Percentiles rank a stretch among this genome's conserved stretches.
These are phyloP conservation scores for Talaromyces sp. DNA, from an alignment of 2,329 filamentous ascomycete genomes.

Conservation along the genomic window DNA sequence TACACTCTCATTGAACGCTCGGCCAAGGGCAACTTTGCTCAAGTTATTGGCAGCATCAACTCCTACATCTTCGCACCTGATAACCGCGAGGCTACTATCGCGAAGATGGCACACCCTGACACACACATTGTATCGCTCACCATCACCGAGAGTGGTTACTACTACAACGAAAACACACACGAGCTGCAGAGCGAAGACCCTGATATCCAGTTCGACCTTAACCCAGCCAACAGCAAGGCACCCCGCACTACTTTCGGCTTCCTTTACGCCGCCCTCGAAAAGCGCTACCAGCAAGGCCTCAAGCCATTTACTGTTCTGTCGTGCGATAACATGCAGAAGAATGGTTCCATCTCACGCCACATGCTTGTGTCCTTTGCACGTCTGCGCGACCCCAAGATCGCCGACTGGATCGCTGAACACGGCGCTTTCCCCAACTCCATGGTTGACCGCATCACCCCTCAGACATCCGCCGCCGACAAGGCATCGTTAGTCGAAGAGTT, in stretches of 20 bases:
- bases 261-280: conserved; percentile 47
- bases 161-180: conserved; percentile 56
- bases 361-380: conserved; percentile 50
- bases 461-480: conserved; percentile 45
- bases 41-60: conserved; percentile 50
- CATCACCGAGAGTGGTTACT: conserved; percentile 54
- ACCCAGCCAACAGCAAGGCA: conserved; percentile 35
- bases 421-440: conserved; percentile 52
- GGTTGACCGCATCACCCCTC: conserved; percentile 53
- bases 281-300: conserved; percentile 42
- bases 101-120: conserved; percentile 52
- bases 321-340: conserved; percentile 56
- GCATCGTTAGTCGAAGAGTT: conserved; percentile 40
- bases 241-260: conserved; percentile 50
- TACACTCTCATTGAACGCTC: conserved; percentile 54
- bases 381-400: conserved; percentile 43
- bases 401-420: conserved; percentile 46
- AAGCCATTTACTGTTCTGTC: conserved; percentile 53
- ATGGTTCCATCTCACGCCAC: conserved; percentile 48
- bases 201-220: conserved; percentile 47
- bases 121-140: conserved; percentile 53
- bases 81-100: conserved; percentile 47
- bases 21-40: conserved; percentile 44
- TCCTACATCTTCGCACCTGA: conserved; percentile 51
- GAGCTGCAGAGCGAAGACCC: conserved; percentile 45